phyloP scores from a whole-genome alignment of 176 grass and related monocot genomes.

The Lolium rigidum region DNA sequence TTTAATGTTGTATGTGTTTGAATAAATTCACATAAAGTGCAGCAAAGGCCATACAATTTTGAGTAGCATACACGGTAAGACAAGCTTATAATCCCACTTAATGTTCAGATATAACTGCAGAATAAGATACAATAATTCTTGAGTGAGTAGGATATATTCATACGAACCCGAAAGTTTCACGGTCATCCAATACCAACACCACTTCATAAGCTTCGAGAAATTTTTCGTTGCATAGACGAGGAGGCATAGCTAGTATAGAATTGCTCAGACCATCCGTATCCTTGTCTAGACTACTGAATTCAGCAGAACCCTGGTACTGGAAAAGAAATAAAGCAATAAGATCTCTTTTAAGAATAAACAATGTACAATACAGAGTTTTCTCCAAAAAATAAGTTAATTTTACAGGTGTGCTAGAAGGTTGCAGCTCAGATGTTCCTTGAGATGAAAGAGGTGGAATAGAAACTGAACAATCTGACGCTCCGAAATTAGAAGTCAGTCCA shows the following conservation, averaged over 20 bases:
- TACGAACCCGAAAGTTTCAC: constrained; percentile 92
- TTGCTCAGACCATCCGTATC: constrained; percentile 21
- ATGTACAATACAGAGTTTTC: background rate
- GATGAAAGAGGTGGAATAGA: constrained; percentile 35
- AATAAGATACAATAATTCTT: constrained; percentile 38
- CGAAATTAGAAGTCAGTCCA: background rate
- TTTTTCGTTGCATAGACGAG: constrained; percentile 62
- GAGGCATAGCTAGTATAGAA: constrained; percentile 82
- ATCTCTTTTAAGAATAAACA: constrained; percentile 8
- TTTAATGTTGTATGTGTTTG: background rate
- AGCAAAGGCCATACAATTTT: constrained; percentile 31
- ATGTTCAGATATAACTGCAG: constrained; percentile 32
- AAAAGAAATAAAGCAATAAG: constrained; percentile 28
- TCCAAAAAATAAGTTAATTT: background rate
- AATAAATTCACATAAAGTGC: constrained; percentile 8
- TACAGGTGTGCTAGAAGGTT: constrained; percentile 58
- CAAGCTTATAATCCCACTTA: constrained; percentile 37
- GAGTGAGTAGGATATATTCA: constrained; percentile 34
- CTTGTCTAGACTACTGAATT: constrained; percentile 45
- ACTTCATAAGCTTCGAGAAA: constrained; percentile 89
- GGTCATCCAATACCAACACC: constrained; percentile 89
- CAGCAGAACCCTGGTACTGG: constrained; percentile 51
- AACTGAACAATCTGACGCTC: constrained; percentile 24
- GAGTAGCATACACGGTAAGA: constrained; percentile 7
- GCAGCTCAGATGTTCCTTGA: constrained; percentile 46